Conservation (phyloP, 2,329 filamentous ascomycete genomes). For the Fusarium sp. region DNA sequence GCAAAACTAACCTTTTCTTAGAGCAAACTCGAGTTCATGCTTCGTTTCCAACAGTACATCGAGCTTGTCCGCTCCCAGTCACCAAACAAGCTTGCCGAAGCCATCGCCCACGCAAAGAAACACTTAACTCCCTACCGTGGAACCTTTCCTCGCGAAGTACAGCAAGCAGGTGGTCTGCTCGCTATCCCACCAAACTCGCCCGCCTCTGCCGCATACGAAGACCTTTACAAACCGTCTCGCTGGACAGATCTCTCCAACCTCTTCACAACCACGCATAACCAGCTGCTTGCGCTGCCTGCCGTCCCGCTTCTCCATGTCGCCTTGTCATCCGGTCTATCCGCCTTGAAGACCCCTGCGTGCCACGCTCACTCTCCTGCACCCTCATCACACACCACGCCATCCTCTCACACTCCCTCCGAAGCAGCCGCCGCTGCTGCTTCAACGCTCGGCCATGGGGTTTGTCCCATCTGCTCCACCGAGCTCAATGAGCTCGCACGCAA, state of each 20-base stretch:
- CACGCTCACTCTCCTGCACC: conserved; percentile 58
- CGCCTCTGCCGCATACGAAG: conserved; percentile 55
- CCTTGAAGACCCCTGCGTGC: conserved; percentile 94
- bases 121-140: conserved; percentile 79
- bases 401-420: conserved; percentile 55
- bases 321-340: conserved; percentile 89
- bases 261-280: conserved; percentile 89
- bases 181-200: conserved; percentile 72
- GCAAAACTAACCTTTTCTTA: conserved; percentile 48
- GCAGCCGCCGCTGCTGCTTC: conserved; percentile 39
- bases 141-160: conserved; percentile 75
- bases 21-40: conserved; percentile 91
- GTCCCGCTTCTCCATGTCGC: conserved; percentile 91
- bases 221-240: conserved; percentile 78
- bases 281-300: conserved; percentile 83
- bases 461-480: conserved; percentile 95
- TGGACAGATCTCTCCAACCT: conserved; percentile 83
- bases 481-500: conserved; percentile 89
- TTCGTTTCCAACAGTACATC: conserved; percentile 94
- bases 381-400: conserved; percentile 6
- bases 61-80: conserved; percentile 82
- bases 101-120: conserved; percentile 84
- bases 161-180: conserved; percentile 82
- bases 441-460: conserved; percentile 78
- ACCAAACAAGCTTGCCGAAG: conserved; percentile 76